phyloP scores from a whole-genome alignment of 2,329 filamentous ascomycete genomes.

The Ceratocystis smalleyi region DNA sequence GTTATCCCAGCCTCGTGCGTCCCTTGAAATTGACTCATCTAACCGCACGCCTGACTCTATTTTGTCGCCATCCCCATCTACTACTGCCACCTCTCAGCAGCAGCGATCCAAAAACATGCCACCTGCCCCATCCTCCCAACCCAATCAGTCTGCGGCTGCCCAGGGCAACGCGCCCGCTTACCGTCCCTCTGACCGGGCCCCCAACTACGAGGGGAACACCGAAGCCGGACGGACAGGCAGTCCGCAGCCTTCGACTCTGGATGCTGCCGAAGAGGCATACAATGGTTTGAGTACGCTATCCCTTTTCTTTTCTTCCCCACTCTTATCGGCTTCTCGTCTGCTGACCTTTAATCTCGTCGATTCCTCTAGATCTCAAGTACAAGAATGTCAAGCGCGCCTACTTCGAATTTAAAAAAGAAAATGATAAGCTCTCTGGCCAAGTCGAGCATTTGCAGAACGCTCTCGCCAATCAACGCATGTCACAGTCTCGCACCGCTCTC shows the following conservation, averaged over 20 bases:
- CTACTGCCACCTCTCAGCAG: background rate
- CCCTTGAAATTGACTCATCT: constrained; percentile 17
- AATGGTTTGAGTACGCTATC: constrained; percentile 39
- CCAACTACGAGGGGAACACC: constrained; percentile 31
- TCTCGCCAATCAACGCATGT: constrained; percentile 89
- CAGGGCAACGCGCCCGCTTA: constrained; percentile 8
- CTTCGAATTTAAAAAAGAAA: constrained; percentile 86
- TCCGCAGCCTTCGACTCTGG: constrained; percentile 35
- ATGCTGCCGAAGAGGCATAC: constrained; percentile 38
- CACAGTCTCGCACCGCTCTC: constrained; percentile 81
- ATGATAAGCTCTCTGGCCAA: constrained; percentile 62
- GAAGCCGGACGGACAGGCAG: constrained; percentile 38
- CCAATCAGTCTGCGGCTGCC: background rate
- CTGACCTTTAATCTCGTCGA: background rate
- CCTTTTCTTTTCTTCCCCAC: constrained; percentile 6
- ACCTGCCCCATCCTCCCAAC: constrained; percentile 7
- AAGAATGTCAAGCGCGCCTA: constrained; percentile 97
- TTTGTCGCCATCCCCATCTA: background rate
- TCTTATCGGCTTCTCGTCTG: constrained; percentile 17
- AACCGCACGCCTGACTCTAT: constrained; percentile 22
- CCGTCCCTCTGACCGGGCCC: constrained; percentile 8
- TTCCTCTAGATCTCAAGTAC: constrained; percentile 66
- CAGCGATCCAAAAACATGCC: constrained; percentile 7
- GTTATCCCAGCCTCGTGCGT: constrained; percentile 18
- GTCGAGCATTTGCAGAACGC: constrained; percentile 93